Evolutionary conservation across 31 red algal species (phyloP).

Genomic region (Odonthalia washingtoniensis): DNA sequence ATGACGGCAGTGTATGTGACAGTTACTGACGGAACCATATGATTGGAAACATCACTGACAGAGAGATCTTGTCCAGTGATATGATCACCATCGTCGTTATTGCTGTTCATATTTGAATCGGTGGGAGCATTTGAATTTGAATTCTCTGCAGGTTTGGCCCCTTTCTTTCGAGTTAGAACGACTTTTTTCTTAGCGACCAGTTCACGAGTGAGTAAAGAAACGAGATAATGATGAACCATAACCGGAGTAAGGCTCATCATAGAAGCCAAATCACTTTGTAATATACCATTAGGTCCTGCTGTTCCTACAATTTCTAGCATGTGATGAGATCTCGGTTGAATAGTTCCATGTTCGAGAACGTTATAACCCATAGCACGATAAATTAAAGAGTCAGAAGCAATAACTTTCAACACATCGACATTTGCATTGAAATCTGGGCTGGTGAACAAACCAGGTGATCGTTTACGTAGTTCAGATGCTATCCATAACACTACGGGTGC

Average conservation of each 20-base stretch:
- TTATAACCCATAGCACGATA: constrained; percentile 61
- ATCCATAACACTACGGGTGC: constrained; percentile 38
- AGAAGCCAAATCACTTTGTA: constrained; percentile 59
- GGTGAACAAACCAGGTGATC: constrained; percentile 37
- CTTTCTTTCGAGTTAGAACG: constrained; percentile 40
- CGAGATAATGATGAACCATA: constrained; percentile 76
- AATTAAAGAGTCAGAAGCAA: constrained; percentile 43
- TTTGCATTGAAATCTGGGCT: constrained; percentile 32
- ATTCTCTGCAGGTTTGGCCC: neutral
- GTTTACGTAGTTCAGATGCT: constrained; percentile 29
- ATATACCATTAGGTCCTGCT: constrained; percentile 47
- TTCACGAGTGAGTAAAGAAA: constrained; percentile 31
- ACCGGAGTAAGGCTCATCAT: constrained; percentile 41
- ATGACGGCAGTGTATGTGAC: constrained; percentile 76
- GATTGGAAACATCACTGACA: no score
- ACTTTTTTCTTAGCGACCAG: constrained; percentile 67
- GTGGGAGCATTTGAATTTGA: neutral
- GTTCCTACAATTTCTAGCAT: constrained; percentile 55
- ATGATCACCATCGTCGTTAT: neutral
- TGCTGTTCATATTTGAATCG: neutral
- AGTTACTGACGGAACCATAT: neutral
- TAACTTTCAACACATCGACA: constrained; percentile 15
- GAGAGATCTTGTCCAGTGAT: neutral
- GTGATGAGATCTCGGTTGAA: constrained; percentile 25
- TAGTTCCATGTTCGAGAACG: constrained; percentile 45